phyloP scores from a whole-genome alignment of 805 yeast genomes.

The Barnettozyma pratensis region DNA sequence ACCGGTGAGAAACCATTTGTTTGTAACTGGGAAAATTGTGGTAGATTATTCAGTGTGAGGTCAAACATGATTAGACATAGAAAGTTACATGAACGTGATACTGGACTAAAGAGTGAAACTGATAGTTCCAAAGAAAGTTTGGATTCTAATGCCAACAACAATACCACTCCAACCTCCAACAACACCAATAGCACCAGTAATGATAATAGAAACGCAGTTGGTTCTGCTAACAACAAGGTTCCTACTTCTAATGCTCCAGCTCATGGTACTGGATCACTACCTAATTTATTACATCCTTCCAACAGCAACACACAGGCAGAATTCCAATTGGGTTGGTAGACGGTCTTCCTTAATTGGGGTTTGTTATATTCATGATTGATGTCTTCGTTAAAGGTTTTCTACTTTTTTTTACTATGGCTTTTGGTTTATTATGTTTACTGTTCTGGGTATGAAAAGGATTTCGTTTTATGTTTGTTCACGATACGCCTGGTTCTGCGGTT shows the following conservation, averaged over 20 bases:
- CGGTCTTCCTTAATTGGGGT: background rate
- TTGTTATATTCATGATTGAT: background rate
- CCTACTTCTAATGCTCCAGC: background rate
- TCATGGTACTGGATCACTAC: background rate
- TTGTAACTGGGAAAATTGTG: slow-evolving; percentile 63
- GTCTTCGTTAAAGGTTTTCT: background rate
- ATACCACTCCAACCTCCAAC: background rate
- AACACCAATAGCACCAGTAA: background rate
- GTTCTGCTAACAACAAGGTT: background rate
- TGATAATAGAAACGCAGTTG: background rate
- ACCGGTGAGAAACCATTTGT: slow-evolving; percentile 74
- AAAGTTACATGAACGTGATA: slow-evolving; percentile 49
- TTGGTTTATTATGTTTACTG: too few species aligned
- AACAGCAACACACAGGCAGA: slow-evolving; percentile 1
- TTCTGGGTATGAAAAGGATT: too few species aligned
- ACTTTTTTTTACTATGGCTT: background rate
- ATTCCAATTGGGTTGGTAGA: slow-evolving; percentile 2
- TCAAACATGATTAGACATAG: slow-evolving; percentile 80
- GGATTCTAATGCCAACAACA: background rate
- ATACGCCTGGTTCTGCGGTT: too few species aligned
- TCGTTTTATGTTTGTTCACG: too few species aligned
- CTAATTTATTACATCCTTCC: slow-evolving; percentile 4
- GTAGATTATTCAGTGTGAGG: slow-evolving; percentile 65
- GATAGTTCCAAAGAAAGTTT: background rate
- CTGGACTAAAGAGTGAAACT: background rate